Evolutionary conservation across 2,329 filamentous ascomycete genomes (phyloP), one percentile per base, ranked within the genome.

Genomic region (Colletotrichum musae): DNA sequence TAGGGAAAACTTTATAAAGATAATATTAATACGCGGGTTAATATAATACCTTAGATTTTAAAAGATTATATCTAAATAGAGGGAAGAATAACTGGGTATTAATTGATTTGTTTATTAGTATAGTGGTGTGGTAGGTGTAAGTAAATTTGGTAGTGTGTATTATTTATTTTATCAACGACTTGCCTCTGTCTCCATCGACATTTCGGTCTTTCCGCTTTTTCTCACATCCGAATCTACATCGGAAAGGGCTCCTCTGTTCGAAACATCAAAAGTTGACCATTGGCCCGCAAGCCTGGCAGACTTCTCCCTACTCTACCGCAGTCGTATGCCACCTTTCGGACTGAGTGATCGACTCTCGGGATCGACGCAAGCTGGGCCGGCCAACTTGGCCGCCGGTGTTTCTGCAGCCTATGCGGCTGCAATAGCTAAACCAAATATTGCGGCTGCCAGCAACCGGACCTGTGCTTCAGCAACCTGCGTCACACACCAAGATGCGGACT

Each of bases 361-460:
- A 69, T 66, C 56, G 62, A 60, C 66, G 56, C 28, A 18, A 47
- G 41, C 54, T 51, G 39, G 57, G 28, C 48, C 60, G 48, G 56
- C 39, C 32, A 36, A 47, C 24, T 16, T 56, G 56, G 56, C 51
- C 56, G 56, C 51, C 51, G 43, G 59, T 28, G 21, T 47, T n/a
- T 18, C 45, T 70, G 51, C 62, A 70, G 56, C 62, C 50, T 54
- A n/a, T 66, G 62, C 62, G 43, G 62, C 56, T 61, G 56, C 21
- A 57, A 66, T 5, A 61, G 62, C 57, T 57, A 66, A 70, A 61
- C 41, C 45, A 67, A 52, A 66, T 62, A 70, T 36, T 43, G 45
- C 26, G 13, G 32, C 43, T 67, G 61, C 43, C 39, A 28, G 51
- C 26, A 45, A 48, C 24, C 28, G 24, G 45, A 39, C 48, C 24